A percentile compares a stretch with the other conserved stretches of the same genome.
phyloP scores from a whole-genome alignment of 2,329 filamentous ascomycete genomes.

The Aspergillus sojae region DNA sequence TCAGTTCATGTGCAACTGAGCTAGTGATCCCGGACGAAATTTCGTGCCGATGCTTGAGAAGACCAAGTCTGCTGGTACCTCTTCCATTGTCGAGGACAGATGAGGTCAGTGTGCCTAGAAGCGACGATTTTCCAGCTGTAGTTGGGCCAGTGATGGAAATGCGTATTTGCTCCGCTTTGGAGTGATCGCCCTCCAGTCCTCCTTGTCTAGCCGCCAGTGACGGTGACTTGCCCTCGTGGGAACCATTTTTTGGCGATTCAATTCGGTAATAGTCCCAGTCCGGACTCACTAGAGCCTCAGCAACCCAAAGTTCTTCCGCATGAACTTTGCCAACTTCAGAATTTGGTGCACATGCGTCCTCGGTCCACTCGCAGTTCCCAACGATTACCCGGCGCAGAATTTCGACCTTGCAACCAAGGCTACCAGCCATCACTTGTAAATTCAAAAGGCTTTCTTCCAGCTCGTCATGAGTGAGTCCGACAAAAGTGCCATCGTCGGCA shows the following conservation, averaged over 20 bases:
- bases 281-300: slow-evolving; percentile 85
- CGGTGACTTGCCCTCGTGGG: slow-evolving; percentile 1
- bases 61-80: slow-evolving; percentile 82
- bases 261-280: slow-evolving; percentile 55
- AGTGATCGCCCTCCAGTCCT: slow-evolving; percentile 35
- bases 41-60: slow-evolving; percentile 92
- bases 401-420: slow-evolving; percentile 82
- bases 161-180: slow-evolving; percentile 73
- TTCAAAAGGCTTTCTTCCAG: slow-evolving; percentile 88
- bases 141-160: slow-evolving; percentile 88
- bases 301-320: slow-evolving; percentile 73
- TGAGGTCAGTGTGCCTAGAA: slow-evolving; percentile 85
- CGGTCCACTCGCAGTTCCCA: slow-evolving; percentile 70
- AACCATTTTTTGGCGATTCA: slow-evolving; percentile 14
- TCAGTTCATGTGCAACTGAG: slow-evolving; percentile 88
- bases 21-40: slow-evolving; percentile 90
- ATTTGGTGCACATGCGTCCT: slow-evolving; percentile 26
- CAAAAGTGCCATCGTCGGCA: slow-evolving; percentile 87
- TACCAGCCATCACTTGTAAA: slow-evolving; percentile 86
- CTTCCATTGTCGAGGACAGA: slow-evolving; percentile 88
- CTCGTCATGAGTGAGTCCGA: slow-evolving; percentile 86
- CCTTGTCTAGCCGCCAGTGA: slow-evolving; percentile 7
- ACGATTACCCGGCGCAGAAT: slow-evolving; percentile 81
- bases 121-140: slow-evolving; percentile 86
- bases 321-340: slow-evolving; percentile 30